Evolutionary conservation across 768 basidiomycete genomes (phyloP).

Genomic region (Leccinellum albellum): DNA sequence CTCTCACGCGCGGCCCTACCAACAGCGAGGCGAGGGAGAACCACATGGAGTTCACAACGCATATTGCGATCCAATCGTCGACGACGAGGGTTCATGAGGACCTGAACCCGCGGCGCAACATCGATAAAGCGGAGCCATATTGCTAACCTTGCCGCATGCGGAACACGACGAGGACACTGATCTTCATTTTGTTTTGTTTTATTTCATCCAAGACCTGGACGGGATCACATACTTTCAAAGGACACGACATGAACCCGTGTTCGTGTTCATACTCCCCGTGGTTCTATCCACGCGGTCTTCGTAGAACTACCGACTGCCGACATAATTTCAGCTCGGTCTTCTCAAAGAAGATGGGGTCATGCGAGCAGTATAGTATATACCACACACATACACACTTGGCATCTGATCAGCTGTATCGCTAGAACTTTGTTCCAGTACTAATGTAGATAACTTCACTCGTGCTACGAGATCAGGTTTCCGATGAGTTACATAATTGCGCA

Average conservation of each 20-base stretch:
- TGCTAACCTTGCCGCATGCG: background rate
- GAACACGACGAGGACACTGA: background rate
- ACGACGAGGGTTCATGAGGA: background rate
- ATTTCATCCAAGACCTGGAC: background rate
- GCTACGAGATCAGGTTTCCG: background rate
- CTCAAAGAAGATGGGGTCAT: background rate
- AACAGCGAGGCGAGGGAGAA: background rate
- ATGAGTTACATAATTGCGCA: background rate
- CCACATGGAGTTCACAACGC: slow-evolving; percentile 8
- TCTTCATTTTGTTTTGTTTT: background rate
- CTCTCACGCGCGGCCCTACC: background rate
- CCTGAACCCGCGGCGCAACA: background rate
- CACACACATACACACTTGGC: background rate
- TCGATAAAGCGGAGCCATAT: background rate
- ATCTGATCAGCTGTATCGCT: background rate
- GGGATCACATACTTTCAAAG: background rate
- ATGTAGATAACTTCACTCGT: background rate
- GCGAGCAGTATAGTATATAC: background rate
- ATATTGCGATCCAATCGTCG: slow-evolving; percentile 1
- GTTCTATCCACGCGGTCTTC: background rate
- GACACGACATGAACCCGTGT: background rate
- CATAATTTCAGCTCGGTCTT: background rate
- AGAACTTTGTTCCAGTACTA: background rate
- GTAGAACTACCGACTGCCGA: background rate
- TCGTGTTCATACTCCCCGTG: background rate